A percentile compares a stretch with the other conserved stretches of the same genome.
These are phyloP conservation scores for Rubia yunnanensis DNA, from an alignment of 257 asterid genomes.

Conservation along the genomic window DNA sequence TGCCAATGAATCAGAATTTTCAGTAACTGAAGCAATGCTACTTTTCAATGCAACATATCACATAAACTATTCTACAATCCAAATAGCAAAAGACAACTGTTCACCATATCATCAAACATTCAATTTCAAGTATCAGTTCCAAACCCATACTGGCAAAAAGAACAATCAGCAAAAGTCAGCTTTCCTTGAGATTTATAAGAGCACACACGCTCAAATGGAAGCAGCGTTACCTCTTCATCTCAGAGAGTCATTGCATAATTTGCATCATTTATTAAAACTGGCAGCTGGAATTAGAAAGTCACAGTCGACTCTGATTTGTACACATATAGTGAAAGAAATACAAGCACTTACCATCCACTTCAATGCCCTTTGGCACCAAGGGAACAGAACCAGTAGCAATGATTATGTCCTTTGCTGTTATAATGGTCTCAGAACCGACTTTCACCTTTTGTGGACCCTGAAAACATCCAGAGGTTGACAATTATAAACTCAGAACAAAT, in stretches of 20 bases:
- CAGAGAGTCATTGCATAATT: background rate
- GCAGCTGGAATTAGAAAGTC: background rate
- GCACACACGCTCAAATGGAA: background rate
- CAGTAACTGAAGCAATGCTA: background rate
- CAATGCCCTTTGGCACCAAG: conserved; percentile 88
- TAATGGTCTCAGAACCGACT: conserved; percentile 45
- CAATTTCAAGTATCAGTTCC: background rate
- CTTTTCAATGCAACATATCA: background rate
- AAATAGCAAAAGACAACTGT: background rate
- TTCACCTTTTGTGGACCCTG: conserved; percentile 97
- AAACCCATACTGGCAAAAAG: background rate
- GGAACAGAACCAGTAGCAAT: conserved; percentile 95
- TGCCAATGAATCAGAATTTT: background rate
- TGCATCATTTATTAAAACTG: background rate
- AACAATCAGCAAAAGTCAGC: background rate
- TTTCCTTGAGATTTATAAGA: background rate
- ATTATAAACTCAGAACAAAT: background rate
- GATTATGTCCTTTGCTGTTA: conserved; percentile 84
- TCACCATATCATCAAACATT: background rate
- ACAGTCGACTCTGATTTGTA: conserved; percentile 4
- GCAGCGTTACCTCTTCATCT: background rate
- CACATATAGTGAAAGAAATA: conserved; percentile 17
- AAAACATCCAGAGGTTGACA: conserved; percentile 4
- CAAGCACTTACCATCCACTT: conserved; percentile 77
- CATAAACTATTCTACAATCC: background rate